These are phyloP conservation scores for Aureobasidium melanogenum DNA, from an alignment of 2,329 filamentous ascomycete species.

Conservation along the genomic window DNA sequence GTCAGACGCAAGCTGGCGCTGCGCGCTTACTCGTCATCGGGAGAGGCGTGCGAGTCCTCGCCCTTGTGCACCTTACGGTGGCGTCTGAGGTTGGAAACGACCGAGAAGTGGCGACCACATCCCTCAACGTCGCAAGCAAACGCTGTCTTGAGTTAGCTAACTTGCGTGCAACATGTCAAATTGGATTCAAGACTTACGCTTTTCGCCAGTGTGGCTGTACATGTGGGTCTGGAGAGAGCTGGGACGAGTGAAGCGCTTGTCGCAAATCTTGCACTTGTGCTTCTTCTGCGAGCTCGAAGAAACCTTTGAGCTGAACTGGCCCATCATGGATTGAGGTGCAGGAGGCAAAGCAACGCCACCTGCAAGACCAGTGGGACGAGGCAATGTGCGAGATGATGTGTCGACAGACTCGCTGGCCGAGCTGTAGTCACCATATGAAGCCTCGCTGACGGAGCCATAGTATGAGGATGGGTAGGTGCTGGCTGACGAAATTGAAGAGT, in stretches of 20 bases:
- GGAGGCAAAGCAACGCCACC: slow-evolving; percentile 56
- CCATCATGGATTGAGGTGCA: slow-evolving; percentile 95
- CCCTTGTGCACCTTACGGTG: slow-evolving; percentile 95
- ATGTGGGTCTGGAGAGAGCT: slow-evolving; percentile 95
- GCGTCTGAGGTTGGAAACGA: slow-evolving; percentile 87
- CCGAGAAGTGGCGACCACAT: slow-evolving; percentile 92
- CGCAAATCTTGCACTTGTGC: slow-evolving; percentile 98
- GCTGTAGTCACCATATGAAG: slow-evolving; percentile 85
- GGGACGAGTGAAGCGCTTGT: slow-evolving; percentile 91
- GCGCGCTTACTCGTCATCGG: slow-evolving; percentile 33
- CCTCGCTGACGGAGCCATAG: slow-evolving; percentile 69
- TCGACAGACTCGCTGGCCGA: slow-evolving; percentile 81
- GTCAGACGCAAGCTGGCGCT: neutral
- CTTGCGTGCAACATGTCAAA: neutral
- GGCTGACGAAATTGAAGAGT: slow-evolving; percentile 80
- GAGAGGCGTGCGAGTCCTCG: slow-evolving; percentile 44
- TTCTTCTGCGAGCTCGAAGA: slow-evolving; percentile 96
- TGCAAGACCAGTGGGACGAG: slow-evolving; percentile 61
- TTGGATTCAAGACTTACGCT: slow-evolving; percentile 58
- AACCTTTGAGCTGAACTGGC: slow-evolving; percentile 94
- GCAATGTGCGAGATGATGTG: slow-evolving; percentile 72
- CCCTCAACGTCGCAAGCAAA: slow-evolving; percentile 92
- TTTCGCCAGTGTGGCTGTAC: slow-evolving; percentile 97
- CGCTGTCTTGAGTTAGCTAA: slow-evolving; percentile 45
- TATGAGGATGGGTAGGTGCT: slow-evolving; percentile 79